phyloP scores from a whole-genome alignment of 495 filamentous ascomycete species.

The Tuber magnatum region DNA sequence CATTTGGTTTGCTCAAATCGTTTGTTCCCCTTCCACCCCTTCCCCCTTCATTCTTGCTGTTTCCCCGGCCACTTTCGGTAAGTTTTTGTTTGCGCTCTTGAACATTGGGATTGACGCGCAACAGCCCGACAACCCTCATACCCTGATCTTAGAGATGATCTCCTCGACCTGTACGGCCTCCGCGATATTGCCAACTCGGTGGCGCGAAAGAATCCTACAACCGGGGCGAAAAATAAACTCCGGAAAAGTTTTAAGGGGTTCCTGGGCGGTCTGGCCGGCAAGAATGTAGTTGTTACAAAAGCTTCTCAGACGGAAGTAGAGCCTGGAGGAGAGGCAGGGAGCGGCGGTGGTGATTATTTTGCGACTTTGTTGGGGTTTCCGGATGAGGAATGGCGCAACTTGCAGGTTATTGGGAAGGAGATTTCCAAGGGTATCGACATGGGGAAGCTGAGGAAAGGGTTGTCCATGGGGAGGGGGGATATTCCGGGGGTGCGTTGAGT shows the following conservation, averaged over 20 bases:
- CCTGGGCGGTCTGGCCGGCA: constrained; percentile 58
- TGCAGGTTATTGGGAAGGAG: constrained; percentile 57
- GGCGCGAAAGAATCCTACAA: constrained; percentile 56
- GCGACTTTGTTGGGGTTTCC: constrained; percentile 49
- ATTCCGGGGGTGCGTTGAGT: constrained; percentile 39
- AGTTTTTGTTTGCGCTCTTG: constrained; percentile 5
- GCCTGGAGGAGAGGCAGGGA: constrained; percentile 43
- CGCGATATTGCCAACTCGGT: constrained; percentile 56
- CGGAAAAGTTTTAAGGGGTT: constrained; percentile 69
- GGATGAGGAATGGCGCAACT: constrained; percentile 60
- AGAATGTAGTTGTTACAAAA: constrained; percentile 44
- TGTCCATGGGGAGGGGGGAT: constrained; percentile 36
- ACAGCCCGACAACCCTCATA: constrained; percentile 44
- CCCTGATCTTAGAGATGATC: constrained; percentile 57
- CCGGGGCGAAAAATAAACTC: constrained; percentile 65
- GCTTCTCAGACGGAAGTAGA: constrained; percentile 48
- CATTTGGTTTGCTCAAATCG: constrained; percentile 39
- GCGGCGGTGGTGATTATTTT: constrained; percentile 45
- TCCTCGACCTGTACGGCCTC: constrained; percentile 58
- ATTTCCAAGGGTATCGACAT: constrained; percentile 42
- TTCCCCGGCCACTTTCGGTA: constrained; percentile 6
- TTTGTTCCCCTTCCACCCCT: constrained; percentile 33
- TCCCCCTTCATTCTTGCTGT: background rate
- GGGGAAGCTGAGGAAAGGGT: constrained; percentile 35
- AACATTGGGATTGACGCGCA: constrained; percentile 41